Percentiles rank a stretch among this genome's conserved stretches.
These are phyloP conservation scores for Eutrema heterophyllum DNA, from an alignment of 345 rosid species.

Conservation along the genomic window DNA sequence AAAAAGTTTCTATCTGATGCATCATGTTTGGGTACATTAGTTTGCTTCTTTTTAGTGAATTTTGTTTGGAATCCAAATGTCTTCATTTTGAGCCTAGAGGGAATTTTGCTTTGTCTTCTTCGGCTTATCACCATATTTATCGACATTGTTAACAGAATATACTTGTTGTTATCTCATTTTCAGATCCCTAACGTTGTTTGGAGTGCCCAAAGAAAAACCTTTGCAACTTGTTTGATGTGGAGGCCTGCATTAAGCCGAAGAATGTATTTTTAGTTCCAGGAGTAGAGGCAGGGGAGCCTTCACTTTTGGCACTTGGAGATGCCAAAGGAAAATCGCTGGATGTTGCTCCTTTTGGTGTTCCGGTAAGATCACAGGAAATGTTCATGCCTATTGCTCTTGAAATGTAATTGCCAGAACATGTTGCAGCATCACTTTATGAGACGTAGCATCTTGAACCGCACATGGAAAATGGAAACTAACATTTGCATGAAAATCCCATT, in stretches of 20 bases:
- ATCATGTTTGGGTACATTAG: neutral
- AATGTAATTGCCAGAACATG: slow-evolving; percentile 12
- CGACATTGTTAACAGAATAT: neutral
- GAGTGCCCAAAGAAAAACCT: slow-evolving; percentile 70
- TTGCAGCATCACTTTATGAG: slow-evolving; percentile 39
- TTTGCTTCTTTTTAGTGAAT: neutral
- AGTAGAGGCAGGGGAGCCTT: slow-evolving; percentile 33
- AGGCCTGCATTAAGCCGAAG: slow-evolving; percentile 53
- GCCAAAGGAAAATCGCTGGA: slow-evolving; percentile 25
- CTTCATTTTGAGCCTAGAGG: neutral
- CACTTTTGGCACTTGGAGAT: slow-evolving; percentile 21
- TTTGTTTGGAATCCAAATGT: neutral
- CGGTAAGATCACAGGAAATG: slow-evolving; percentile 21
- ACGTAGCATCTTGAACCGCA: slow-evolving; percentile 41
- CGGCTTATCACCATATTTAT: neutral
- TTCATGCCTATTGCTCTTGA: slow-evolving; percentile 24
- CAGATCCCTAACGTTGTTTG: slow-evolving; percentile 82
- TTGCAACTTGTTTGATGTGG: slow-evolving; percentile 47
- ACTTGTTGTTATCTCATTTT: slow-evolving; percentile 21
- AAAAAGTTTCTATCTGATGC: neutral
- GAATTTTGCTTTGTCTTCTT: no score
- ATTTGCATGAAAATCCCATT: slow-evolving; percentile 29
- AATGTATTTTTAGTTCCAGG: slow-evolving; percentile 44
- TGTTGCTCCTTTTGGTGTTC: slow-evolving; percentile 19
- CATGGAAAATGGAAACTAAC: slow-evolving; percentile 29